A percentile compares a stretch with the other conserved stretches of the same genome.
phyloP scores from a whole-genome alignment of 768 basidiomycete species.

The Hericium erinaceus region DNA sequence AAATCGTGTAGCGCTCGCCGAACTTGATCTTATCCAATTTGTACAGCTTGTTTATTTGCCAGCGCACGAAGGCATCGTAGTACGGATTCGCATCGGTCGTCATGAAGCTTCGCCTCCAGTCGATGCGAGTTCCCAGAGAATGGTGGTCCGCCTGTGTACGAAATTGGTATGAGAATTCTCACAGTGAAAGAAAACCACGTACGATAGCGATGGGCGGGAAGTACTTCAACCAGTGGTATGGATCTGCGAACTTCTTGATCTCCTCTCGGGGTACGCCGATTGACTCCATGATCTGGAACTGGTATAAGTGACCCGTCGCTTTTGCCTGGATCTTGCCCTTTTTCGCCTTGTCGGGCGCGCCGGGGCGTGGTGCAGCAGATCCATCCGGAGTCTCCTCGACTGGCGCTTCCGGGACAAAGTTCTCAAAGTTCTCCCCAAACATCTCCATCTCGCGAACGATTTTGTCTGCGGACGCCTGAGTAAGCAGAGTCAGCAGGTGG shows the following conservation, averaged over 20 bases:
- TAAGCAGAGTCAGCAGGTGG: background rate
- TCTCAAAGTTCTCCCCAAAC: slow-evolving; percentile 86
- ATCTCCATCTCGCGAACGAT: slow-evolving; percentile 94
- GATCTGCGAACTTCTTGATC: slow-evolving; percentile 95
- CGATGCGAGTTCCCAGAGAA: slow-evolving; percentile 87
- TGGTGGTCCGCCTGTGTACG: slow-evolving; percentile 56
- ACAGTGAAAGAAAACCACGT: background rate
- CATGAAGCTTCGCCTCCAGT: slow-evolving; percentile 92
- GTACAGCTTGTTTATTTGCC: slow-evolving; percentile 94
- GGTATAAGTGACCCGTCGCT: slow-evolving; percentile 87
- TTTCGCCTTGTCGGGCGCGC: slow-evolving; percentile 69
- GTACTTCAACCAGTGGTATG: slow-evolving; percentile 85
- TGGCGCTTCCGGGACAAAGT: slow-evolving; percentile 43
- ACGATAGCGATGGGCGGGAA: slow-evolving; percentile 95
- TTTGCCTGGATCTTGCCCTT: slow-evolving; percentile 95
- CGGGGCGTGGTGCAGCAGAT: slow-evolving; percentile 28
- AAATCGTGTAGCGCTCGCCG: slow-evolving; percentile 96
- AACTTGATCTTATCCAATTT: slow-evolving; percentile 90
- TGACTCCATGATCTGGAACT: slow-evolving; percentile 98
- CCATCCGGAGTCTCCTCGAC: slow-evolving; percentile 32
- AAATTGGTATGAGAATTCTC: slow-evolving; percentile 12
- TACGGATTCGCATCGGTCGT: slow-evolving; percentile 96
- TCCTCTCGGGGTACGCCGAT: slow-evolving; percentile 82
- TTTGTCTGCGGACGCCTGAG: slow-evolving; percentile 91
- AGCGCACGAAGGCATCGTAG: slow-evolving; percentile 93